Evolutionary conservation across 1,284 basidiomycete genomes (phyloP).

Genomic region (Chiua sp.): DNA sequence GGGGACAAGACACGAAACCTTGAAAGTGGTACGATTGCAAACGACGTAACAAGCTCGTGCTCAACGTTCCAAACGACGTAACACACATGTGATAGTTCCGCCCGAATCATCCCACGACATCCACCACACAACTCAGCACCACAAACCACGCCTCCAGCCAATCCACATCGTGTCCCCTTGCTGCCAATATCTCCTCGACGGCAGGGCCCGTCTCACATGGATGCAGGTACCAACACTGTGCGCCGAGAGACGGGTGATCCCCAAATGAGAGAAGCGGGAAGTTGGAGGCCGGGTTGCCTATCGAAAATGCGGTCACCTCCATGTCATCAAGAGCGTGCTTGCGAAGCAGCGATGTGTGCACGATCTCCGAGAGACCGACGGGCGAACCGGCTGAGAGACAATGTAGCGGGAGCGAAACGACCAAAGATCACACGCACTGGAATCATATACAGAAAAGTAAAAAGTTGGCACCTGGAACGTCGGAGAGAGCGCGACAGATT

Average conservation of each 20-base stretch:
- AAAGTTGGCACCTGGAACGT: constrained; percentile 81
- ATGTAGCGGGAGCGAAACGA: constrained; percentile 15
- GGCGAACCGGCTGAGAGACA: constrained; percentile 63
- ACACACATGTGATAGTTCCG: not conserved
- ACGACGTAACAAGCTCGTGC: not conserved
- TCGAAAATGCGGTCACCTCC: constrained; percentile 55
- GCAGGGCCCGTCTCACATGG: constrained; percentile 76
- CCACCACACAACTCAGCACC: constrained; percentile 67
- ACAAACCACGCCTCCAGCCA: constrained; percentile 80
- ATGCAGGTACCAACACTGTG: constrained; percentile 82
- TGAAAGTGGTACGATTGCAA: not conserved
- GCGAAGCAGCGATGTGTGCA: constrained; percentile 64
- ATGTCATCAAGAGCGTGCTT: constrained; percentile 48
- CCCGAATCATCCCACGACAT: constrained; percentile 37
- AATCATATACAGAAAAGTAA: constrained; percentile 73
- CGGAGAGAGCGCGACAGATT: constrained; percentile 74
- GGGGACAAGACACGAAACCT: not conserved
- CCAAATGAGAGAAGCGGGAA: constrained; percentile 83
- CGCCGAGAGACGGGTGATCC: constrained; percentile 78
- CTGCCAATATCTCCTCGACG: constrained; percentile 69
- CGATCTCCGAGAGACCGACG: constrained; percentile 57
- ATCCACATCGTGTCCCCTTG: constrained; percentile 43
- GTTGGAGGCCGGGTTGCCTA: constrained; percentile 52
- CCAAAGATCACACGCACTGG: constrained; percentile 54
- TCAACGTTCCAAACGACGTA: constrained; percentile 6